These are phyloP conservation scores for Neurospora discreta DNA, from an alignment of 495 filamentous ascomycete species.

Conservation along the genomic window DNA sequence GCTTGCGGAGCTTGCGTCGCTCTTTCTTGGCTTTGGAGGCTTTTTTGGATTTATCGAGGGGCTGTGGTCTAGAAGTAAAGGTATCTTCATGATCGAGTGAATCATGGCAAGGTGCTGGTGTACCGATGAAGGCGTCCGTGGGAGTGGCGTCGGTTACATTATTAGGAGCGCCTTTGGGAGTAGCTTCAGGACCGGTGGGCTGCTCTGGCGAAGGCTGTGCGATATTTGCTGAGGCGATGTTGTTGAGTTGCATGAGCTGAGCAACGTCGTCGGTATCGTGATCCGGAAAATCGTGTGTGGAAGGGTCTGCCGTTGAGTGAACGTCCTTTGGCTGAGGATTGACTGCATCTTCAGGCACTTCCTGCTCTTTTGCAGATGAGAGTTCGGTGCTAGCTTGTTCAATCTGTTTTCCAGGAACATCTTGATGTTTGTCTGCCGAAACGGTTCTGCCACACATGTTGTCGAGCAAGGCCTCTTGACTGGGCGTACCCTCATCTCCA, in stretches of 20 bases:
- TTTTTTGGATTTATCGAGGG: background rate
- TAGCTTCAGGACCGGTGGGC: background rate
- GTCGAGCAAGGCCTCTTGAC: background rate
- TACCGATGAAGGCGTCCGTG: background rate
- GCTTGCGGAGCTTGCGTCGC: background rate
- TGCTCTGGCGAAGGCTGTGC: background rate
- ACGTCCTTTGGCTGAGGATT: background rate
- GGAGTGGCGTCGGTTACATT: background rate
- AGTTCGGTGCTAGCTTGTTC: background rate
- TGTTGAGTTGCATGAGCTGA: background rate
- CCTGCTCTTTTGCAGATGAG: background rate
- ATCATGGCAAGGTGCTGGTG: background rate
- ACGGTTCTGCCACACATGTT: background rate
- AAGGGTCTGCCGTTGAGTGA: background rate
- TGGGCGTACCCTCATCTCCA: background rate
- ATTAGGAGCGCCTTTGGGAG: background rate
- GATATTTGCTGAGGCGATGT: background rate
- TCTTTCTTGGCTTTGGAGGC: background rate
- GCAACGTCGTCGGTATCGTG: background rate
- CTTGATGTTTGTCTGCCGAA: background rate
- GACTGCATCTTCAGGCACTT: background rate
- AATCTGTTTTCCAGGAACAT: background rate
- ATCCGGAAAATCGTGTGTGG: no score
- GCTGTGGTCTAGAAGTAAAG: background rate
- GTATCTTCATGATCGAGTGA: background rate